Evolutionary conservation across 2,329 filamentous ascomycete species (phyloP).

Genomic region (Fusarium nisikadoi): DNA sequence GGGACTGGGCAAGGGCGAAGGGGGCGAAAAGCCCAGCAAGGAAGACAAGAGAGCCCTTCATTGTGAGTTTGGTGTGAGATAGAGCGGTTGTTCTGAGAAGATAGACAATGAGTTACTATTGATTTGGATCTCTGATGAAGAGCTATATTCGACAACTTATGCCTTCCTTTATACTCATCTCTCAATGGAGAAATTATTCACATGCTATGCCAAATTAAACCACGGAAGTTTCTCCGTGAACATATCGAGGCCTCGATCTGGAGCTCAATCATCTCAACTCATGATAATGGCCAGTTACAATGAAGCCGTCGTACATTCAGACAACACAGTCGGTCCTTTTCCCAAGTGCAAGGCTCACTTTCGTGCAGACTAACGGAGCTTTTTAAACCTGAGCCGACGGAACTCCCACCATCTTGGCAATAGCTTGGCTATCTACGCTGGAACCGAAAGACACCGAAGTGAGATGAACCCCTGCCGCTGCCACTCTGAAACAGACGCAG

Average conservation of each 20-base stretch:
- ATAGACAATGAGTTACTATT: not conserved
- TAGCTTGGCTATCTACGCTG: not conserved
- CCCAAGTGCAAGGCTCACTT: not conserved
- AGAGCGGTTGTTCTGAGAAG: not conserved
- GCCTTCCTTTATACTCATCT: not conserved
- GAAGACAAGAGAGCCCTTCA: slow-evolving; percentile 14
- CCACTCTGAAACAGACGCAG: slow-evolving; percentile 5
- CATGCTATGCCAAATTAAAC: not conserved
- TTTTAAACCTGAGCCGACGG: slow-evolving; percentile 9
- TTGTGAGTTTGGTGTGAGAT: not conserved
- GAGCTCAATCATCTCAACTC: not conserved
- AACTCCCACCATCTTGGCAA: not conserved
- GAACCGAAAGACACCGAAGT: not conserved
- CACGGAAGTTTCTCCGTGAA: slow-evolving; percentile 18
- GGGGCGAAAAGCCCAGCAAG: slow-evolving; percentile 17
- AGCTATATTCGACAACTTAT: not conserved
- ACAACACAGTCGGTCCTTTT: slow-evolving; percentile 16
- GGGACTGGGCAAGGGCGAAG: slow-evolving; percentile 6
- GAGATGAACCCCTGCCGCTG: not conserved
- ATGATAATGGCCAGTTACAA: not conserved
- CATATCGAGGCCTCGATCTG: not conserved
- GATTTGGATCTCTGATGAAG: not conserved
- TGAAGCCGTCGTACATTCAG: not conserved
- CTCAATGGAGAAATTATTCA: not conserved
- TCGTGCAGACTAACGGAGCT: not conserved